phyloP scores from a whole-genome alignment of 1,139 yeast species.

The Wickerhamiella infanticola region DNA sequence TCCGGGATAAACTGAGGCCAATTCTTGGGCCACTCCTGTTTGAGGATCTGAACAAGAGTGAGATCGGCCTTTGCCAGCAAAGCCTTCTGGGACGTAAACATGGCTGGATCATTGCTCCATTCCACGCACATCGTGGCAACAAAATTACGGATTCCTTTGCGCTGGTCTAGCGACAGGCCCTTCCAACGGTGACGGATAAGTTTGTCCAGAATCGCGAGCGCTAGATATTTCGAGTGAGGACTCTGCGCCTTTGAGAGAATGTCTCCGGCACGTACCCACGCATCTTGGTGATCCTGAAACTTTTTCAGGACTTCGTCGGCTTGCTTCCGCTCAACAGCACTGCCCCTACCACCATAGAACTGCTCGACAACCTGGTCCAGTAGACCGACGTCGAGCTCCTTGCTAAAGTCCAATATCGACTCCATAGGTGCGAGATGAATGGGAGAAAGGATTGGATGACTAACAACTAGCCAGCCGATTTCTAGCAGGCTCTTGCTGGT shows the following conservation, averaged over 20 bases:
- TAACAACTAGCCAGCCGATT: too few relatives aligned
- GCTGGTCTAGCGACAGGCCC: conserved; percentile 70
- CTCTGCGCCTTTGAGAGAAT: conserved; percentile 66
- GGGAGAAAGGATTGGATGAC: too few relatives aligned
- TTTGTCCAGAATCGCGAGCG: conserved; percentile 76
- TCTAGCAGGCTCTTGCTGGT: too few relatives aligned
- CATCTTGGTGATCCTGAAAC: conserved; percentile 88
- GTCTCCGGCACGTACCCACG: conserved; percentile 90
- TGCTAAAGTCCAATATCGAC: conserved; percentile 68
- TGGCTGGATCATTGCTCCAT: conserved; percentile 73
- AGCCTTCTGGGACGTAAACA: conserved; percentile 61
- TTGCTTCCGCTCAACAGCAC: conserved; percentile 43
- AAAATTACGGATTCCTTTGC: conserved; percentile 73
- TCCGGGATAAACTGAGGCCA: conserved; percentile 98
- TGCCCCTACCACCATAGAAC: conserved; percentile 74
- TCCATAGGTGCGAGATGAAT: conserved; percentile 40
- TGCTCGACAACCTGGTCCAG: conserved; percentile 77
- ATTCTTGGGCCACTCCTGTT: conserved; percentile 97
- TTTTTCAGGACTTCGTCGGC: conserved; percentile 76
- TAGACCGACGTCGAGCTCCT: conserved; percentile 62
- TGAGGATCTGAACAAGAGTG: conserved; percentile 81
- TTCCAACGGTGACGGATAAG: conserved; percentile 90
- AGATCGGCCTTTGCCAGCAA: conserved; percentile 85
- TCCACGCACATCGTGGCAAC: conserved; percentile 87
- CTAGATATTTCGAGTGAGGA: conserved; percentile 74